Evolutionary conservation across 1,284 basidiomycete genomes (phyloP).

Genomic region (Rhodofomes roseus): DNA sequence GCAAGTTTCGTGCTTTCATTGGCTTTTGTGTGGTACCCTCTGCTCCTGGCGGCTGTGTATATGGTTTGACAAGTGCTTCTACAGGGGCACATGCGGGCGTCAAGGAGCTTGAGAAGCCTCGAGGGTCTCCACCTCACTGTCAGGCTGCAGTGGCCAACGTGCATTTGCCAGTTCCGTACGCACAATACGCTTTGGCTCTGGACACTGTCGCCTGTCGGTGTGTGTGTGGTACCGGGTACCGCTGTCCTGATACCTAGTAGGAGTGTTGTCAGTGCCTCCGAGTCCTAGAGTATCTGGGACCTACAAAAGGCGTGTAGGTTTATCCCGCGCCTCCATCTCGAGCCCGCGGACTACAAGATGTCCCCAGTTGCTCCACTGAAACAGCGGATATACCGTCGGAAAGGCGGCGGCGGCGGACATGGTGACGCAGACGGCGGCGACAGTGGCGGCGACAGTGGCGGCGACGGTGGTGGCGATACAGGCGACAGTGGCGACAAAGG

Average conservation of each 20-base stretch:
- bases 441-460: conserved; percentile 11
- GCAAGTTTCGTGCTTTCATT: no score
- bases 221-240: no score
- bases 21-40: no score
- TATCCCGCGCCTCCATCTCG: background rate
- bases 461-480: conserved; percentile 11
- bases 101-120: background rate
- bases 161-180: no score
- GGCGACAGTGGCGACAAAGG: conserved; percentile 16
- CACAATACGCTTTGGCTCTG: no score
- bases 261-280: no score
- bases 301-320: background rate
- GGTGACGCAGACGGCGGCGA: conserved; percentile 18
- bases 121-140: background rate
- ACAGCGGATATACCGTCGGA: conserved; percentile 21
- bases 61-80: background rate
- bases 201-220: no score
- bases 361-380: conserved; percentile 27
- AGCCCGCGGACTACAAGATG: conserved; percentile 8
- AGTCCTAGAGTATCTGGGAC: no score
- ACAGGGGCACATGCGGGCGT: background rate
- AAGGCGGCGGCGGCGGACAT: conserved; percentile 22
- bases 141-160: background rate
- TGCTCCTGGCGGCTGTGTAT: no score
- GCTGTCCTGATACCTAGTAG: no score